Evolutionary conservation across 2,329 filamentous ascomycete genomes (phyloP), one percentile per base, ranked within the genome.

Genomic region (Metarhizium humberi): DNA sequence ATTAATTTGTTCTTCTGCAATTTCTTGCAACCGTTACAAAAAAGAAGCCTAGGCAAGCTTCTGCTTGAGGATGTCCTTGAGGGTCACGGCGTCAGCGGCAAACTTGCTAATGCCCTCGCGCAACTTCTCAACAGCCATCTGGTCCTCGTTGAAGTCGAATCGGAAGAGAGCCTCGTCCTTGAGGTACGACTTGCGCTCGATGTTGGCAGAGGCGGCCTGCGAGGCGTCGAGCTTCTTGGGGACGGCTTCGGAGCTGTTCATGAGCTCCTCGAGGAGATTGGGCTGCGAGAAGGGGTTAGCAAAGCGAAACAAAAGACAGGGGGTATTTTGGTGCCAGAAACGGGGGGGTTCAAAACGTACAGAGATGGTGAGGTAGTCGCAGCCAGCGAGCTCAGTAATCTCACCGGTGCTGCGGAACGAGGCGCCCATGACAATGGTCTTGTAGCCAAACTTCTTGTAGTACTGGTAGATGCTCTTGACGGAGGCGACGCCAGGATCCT

Each of bases 391-490:
- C 82, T 99, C 94, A 50, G 90, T 97, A 76, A 99, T 95, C 81
- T 99, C 94, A 69, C 94, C 94, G 61, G 79, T 79, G 81, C 88
- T 97, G 73, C 94, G 86, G 90, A 99, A 99, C 45, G 92, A 96
- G 65, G 94, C 94, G 70, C 94, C 94, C 94, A 99, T 99, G 77
- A 99, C 94, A 67, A 97, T 96, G 74, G 94, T 99, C 68, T 95
- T 96, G 87, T 99, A 96, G 74, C 88, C 90, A 75, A 79, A 90
- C 84, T 97, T 97, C 90, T 99, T 99, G 88, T 99, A 99, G 89
- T 99, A 99, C 85, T 99, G 94, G 86, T 87, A 99, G 80, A 99
- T 99, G 75, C 68, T 71, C 82, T 92, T 82, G 70, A 99, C 94
- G 63, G 88, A 92, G 79, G 90, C 83, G 75, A 99, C 94, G 80